Percentiles rank a stretch among this genome's conserved stretches.
These are phyloP conservation scores for Leccinum fallax DNA, from an alignment of 1,284 basidiomycete species.

Conservation along the genomic window DNA sequence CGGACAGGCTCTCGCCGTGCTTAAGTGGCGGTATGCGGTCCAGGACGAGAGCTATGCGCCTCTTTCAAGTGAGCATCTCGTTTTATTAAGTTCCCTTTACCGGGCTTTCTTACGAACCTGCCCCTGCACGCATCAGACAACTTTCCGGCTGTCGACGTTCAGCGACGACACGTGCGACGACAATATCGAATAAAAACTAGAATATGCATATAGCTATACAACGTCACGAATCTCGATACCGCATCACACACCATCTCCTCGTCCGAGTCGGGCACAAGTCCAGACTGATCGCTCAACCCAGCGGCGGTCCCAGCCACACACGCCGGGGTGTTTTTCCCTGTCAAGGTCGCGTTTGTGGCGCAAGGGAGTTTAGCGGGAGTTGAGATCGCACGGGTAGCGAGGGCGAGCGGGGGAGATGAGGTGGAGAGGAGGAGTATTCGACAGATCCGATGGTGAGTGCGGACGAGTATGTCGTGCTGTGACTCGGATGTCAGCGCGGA, in stretches of 20 bases:
- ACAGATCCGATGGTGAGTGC: too few species aligned
- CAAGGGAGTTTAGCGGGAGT: too few species aligned
- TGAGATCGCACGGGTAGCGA: too few species aligned
- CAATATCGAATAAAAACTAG: conserved; percentile 96
- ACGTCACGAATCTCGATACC: conserved; percentile 89
- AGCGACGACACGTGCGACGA: conserved; percentile 91
- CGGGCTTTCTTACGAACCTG: too few species aligned
- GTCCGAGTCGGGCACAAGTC: conserved; percentile 47
- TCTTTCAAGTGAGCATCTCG: conserved; percentile 71
- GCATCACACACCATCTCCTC: conserved; percentile 79
- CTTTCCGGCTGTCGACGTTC: conserved; percentile 83
- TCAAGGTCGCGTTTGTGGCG: too few species aligned
- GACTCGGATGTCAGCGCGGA: conserved; percentile 7
- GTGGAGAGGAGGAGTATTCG: too few species aligned
- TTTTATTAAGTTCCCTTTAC: neutral
- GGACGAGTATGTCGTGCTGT: conserved; percentile 41
- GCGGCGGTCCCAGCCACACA: conserved; percentile 48
- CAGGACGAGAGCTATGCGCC: conserved; percentile 94
- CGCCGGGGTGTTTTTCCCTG: conserved; percentile 80
- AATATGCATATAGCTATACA: conserved; percentile 59
- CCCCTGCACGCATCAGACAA: conserved; percentile 66
- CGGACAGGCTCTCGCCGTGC: conserved; percentile 81
- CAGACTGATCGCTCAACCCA: conserved; percentile 82
- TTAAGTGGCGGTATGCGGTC: conserved; percentile 91
- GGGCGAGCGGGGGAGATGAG: too few species aligned